Percentiles rank a stretch among this genome's conserved stretches.
Conservation (phyloP, 2,329 filamentous ascomycete species). For the Colletotrichum orchidophilum region DNA sequence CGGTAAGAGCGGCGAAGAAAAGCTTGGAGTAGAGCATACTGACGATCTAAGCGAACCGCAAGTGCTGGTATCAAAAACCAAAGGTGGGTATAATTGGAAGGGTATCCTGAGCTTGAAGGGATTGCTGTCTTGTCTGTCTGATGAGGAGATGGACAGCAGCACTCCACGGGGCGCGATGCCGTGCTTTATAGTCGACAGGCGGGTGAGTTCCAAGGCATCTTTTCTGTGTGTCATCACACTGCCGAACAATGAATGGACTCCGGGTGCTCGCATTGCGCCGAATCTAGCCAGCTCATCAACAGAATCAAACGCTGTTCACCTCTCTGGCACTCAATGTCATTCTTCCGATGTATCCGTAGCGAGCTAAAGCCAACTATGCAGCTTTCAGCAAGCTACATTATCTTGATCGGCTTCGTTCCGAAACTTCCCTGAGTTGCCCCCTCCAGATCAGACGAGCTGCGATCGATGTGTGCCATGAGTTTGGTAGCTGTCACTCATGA, state of each 20-base stretch:
- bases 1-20: constrained; percentile 19
- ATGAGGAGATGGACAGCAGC: background rate
- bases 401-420: background rate
- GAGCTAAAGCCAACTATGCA: background rate
- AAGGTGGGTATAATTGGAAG: constrained; percentile 12
- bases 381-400: background rate
- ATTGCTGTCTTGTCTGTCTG: constrained; percentile 21
- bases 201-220: background rate
- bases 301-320: background rate
- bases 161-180: background rate
- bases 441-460: constrained; percentile 1
- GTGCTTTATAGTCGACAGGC: constrained; percentile 16
- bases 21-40: constrained; percentile 26
- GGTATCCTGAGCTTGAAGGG: constrained; percentile 11
- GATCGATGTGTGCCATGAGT: background rate
- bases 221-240: background rate
- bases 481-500: background rate
- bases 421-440: background rate
- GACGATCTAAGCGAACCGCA: background rate
- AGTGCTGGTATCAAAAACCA: background rate
- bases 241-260: background rate
- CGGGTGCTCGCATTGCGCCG: background rate
- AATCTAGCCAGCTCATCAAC: background rate
- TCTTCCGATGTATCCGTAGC: constrained; percentile 2
- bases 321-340: background rate